Evolutionary conservation across 192 early-diverging fungal species (phyloP).

Genomic region (Spizellomyces sp.): DNA sequence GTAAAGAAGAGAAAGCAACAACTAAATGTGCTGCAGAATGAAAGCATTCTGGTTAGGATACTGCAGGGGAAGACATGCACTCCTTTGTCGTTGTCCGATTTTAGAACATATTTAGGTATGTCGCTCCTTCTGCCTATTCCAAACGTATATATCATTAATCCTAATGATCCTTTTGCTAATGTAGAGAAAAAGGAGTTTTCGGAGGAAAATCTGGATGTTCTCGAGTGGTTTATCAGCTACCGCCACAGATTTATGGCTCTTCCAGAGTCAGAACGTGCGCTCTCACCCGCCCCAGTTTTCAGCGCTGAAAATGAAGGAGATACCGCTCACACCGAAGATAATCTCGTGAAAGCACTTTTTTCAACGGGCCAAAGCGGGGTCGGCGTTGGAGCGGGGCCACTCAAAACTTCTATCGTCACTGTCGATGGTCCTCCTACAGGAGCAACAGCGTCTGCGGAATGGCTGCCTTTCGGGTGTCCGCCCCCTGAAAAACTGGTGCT

Average conservation of each 20-base stretch:
- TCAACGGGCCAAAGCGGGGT: background rate
- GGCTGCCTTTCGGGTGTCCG: background rate
- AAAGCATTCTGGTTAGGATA: too few relatives aligned
- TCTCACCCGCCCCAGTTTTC: constrained; percentile 2
- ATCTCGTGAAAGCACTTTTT: background rate
- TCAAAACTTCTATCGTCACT: background rate
- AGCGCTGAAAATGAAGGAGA: background rate
- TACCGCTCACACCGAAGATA: background rate
- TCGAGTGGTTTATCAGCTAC: constrained; percentile 3
- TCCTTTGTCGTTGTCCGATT: too few relatives aligned
- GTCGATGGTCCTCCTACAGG: background rate
- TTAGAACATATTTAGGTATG: too few relatives aligned
- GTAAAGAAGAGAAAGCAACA: too few relatives aligned
- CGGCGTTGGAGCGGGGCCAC: background rate
- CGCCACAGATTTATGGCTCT: background rate
- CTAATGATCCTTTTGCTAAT: too few relatives aligned
- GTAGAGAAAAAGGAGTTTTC: too few relatives aligned
- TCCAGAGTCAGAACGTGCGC: background rate
- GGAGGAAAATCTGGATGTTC: too few relatives aligned
- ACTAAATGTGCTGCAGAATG: too few relatives aligned
- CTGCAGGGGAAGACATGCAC: too few relatives aligned
- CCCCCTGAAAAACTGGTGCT: too few relatives aligned
- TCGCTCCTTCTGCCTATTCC: too few relatives aligned
- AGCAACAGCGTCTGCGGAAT: background rate
- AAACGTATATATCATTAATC: too few relatives aligned